Evolutionary conservation across 2,329 filamentous ascomycete species (phyloP), one percentile per base, ranked within the genome.

Genomic region (Pseudocercospora macadamiae): DNA sequence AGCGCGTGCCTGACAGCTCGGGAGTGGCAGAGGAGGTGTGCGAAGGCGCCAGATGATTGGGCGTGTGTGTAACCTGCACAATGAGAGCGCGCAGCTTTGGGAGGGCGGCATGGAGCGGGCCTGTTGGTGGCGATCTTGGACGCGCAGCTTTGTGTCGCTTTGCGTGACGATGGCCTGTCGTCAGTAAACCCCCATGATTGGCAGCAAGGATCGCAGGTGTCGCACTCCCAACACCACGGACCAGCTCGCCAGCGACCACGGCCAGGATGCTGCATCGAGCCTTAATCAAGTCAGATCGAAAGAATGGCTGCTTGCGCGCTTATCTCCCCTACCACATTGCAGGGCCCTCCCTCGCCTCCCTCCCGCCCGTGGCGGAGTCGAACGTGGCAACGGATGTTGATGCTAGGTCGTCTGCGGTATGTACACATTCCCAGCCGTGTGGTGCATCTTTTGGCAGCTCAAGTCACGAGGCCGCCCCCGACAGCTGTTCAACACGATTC

Each of bases 1-100:
- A 51, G 47, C 57, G 55, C 59, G 61, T 64, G 61, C 61, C 61
- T 65, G 61, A 64, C 63, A 65, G 61, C 49, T 58, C 61, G 56
- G 61, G 52, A 62, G 44, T 51, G 54, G 55, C 59, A 57, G 42
- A 60, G 60, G 44, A 49, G 57, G 49, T 60, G 57, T 52, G 34
- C 18, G 28, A 36, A 51, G 30, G 23, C 45, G 53, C 25, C 48
- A 26, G 37, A 45, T 59, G 44, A 57, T 51, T 59, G 60, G 56
- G 12, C 47, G 21, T 47, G 54, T 51, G 54, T 39, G 49, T 49
- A 39, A 58, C 47, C 57, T 8, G 45, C 55, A 53, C 37, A 53
- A 55, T 14, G 16, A 47, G 47, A 44, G 56, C 34, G 56, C 45
- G 32, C 39, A 56, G 42, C 47, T 44, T 18, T 37, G 53, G 53